These are phyloP conservation scores for Cordyceps tenuipes DNA, from an alignment of 2,329 filamentous ascomycete species.

Conservation along the genomic window DNA sequence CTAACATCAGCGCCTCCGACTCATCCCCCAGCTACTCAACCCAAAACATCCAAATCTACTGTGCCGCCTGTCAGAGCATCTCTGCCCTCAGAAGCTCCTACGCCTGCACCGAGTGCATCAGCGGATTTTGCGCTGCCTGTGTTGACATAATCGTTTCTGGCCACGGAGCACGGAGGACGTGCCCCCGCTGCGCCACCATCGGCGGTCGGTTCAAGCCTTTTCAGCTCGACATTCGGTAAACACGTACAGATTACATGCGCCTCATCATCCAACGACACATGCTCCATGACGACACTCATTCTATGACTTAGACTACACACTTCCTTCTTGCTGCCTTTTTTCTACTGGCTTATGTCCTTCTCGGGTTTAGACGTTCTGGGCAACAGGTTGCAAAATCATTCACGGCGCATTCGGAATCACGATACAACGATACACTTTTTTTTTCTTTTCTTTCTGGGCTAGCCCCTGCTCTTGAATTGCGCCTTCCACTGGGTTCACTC, in stretches of 20 bases:
- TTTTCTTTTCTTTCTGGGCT: conserved; percentile 16
- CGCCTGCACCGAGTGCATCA: conserved; percentile 94
- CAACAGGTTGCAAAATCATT: conserved; percentile 9
- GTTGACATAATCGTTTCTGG: conserved; percentile 73
- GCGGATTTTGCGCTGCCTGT: conserved; percentile 81
- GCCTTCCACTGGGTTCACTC: not conserved
- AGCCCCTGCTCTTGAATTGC: conserved; percentile 4
- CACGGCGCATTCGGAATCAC: conserved; percentile 20
- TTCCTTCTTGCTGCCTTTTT: not conserved
- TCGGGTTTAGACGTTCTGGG: conserved; percentile 8
- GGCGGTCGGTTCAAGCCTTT: conserved; percentile 78
- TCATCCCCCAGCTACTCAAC: conserved; percentile 68
- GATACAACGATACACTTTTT: conserved; percentile 16
- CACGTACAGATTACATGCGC: not conserved
- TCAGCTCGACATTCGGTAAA: conserved; percentile 70
- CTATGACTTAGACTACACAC: not conserved
- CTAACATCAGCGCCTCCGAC: conserved; percentile 53
- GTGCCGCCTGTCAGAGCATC: conserved; percentile 73
- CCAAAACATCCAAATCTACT: conserved; percentile 81
- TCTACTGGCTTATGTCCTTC: not conserved
- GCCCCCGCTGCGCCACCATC: conserved; percentile 70
- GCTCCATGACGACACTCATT: conserved; percentile 1
- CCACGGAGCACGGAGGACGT: conserved; percentile 67
- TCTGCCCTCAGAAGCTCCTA: conserved; percentile 76
- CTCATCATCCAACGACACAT: not conserved